Evolutionary conservation across 2,329 filamentous ascomycete species (phyloP).

Genomic region (Rutstroemia sp.): DNA sequence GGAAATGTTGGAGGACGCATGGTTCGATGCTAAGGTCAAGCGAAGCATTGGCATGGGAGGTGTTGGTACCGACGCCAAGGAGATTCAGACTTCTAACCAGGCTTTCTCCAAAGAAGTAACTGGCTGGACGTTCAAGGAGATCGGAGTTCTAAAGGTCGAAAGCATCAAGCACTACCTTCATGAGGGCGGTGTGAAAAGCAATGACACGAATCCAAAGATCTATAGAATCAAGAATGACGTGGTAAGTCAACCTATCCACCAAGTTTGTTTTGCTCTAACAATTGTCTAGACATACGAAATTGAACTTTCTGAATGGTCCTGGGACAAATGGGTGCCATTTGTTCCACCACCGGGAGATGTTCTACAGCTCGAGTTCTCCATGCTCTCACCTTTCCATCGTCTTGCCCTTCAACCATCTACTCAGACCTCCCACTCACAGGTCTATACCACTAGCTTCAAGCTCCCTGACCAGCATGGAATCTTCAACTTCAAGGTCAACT

Average conservation of each 20-base stretch:
- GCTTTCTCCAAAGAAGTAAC: constrained; percentile 79
- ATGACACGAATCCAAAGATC: constrained; percentile 68
- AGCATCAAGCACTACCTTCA: constrained; percentile 70
- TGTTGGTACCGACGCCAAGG: constrained; percentile 41
- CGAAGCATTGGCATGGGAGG: constrained; percentile 32
- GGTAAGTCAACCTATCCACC: constrained; percentile 49
- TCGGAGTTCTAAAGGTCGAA: constrained; percentile 80
- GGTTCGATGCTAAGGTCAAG: constrained; percentile 77
- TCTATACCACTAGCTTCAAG: constrained; percentile 69
- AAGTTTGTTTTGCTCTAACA: constrained; percentile 6
- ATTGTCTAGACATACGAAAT: constrained; percentile 38
- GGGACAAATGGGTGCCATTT: constrained; percentile 71
- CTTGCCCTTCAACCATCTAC: constrained; percentile 57
- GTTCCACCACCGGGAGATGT: constrained; percentile 59
- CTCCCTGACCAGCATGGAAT: constrained; percentile 97
- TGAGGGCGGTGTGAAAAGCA: constrained; percentile 43
- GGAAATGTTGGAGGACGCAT: constrained; percentile 81
- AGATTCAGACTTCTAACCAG: constrained; percentile 63
- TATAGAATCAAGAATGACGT: constrained; percentile 97
- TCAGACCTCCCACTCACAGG: constrained; percentile 58
- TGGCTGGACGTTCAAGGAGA: constrained; percentile 96
- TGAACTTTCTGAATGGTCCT: constrained; percentile 77
- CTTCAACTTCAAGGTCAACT: constrained; percentile 97
- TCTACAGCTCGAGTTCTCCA: constrained; percentile 93
- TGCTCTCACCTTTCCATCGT: constrained; percentile 96